Evolutionary conservation across 495 filamentous ascomycete species (phyloP), one percentile per base, ranked within the genome.

Genomic region (Margaritispora aquatica): DNA sequence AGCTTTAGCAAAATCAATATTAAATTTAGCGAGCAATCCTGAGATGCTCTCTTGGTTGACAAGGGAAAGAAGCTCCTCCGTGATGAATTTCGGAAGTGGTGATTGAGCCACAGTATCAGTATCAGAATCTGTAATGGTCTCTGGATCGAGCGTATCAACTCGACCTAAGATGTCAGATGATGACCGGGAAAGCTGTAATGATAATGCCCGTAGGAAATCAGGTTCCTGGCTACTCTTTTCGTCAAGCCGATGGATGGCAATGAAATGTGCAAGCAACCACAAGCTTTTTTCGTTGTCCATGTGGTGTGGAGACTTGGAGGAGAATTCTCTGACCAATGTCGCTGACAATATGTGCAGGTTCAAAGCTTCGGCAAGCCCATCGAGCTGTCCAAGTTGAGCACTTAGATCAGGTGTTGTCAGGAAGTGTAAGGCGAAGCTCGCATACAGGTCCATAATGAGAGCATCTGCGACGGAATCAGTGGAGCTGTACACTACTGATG

Each of bases 221-320:
- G 83, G 75, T 61, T 86, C 80, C 52, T 68, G 75, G 69, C 55
- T 70, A 58, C 29, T 53, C 69, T 66, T 4, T 63, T 68, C 59
- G 75, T 69, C 60, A 54, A 73, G 69, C 34, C 81, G 79, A 62
- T 88, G 83, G 48, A 96, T 82, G 63, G 80, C 88, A 51, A 97
- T 87, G 59, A 91, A 84, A 67, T 96, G 88, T 21, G 87, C 80
- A 51, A 96, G 72, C 21, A 98, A 76, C 87, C 92, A 95, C 21
- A 92, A 73, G 17, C 79, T 77, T 22, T 68, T 67, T 36, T 72
- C 65, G 11, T 68, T 66, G 20, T 57, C 26, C 23, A 61, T 38
- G 11, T 60, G 38, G 17, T 58, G 20, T 3, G 47, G 36, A 24
- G 54, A 59, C 26, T 26, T 54, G 11, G 55, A 50, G 24, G 61